These are phyloP conservation scores for Coemansia asiatica DNA, from an alignment of 192 early-diverging fungal species.

Conservation along the genomic window DNA sequence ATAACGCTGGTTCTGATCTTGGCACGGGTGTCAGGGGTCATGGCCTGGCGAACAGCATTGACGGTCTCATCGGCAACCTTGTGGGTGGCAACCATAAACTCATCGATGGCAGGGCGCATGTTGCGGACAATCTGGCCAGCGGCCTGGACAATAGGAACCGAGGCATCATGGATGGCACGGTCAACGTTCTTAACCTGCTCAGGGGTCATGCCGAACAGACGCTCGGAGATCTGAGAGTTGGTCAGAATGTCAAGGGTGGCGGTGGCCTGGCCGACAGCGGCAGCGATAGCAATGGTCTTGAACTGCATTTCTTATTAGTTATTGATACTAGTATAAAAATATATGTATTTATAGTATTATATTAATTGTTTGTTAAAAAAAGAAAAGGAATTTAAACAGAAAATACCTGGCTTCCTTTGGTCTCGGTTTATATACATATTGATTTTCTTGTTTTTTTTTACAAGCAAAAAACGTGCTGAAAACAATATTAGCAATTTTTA, in stretches of 20 bases:
- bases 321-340: neutral
- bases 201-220: slow-evolving; percentile 45
- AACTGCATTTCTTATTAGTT: slow-evolving; percentile 33
- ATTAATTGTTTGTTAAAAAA: neutral
- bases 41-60: slow-evolving; percentile 44
- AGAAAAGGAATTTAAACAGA: slow-evolving; percentile 3
- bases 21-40: slow-evolving; percentile 55
- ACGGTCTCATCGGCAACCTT: slow-evolving; percentile 44
- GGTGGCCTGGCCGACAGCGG: slow-evolving; percentile 53
- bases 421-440: slow-evolving; percentile 2
- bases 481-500: neutral
- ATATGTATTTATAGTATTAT: neutral
- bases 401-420: slow-evolving; percentile 1
- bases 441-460: neutral
- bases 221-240: slow-evolving; percentile 54
- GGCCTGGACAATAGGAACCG: slow-evolving; percentile 47
- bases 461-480: neutral
- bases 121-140: slow-evolving; percentile 53
- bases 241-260: slow-evolving; percentile 50
- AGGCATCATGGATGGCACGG: slow-evolving; percentile 52
- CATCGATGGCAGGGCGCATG: slow-evolving; percentile 52
- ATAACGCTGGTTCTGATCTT: slow-evolving; percentile 56
- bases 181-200: slow-evolving; percentile 57
- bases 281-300: slow-evolving; percentile 50
- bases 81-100: slow-evolving; percentile 36